Percentiles rank a stretch among this genome's conserved stretches.
Conservation (phyloP, 179 eudicot species). For the Vitellaria paradoxa region DNA sequence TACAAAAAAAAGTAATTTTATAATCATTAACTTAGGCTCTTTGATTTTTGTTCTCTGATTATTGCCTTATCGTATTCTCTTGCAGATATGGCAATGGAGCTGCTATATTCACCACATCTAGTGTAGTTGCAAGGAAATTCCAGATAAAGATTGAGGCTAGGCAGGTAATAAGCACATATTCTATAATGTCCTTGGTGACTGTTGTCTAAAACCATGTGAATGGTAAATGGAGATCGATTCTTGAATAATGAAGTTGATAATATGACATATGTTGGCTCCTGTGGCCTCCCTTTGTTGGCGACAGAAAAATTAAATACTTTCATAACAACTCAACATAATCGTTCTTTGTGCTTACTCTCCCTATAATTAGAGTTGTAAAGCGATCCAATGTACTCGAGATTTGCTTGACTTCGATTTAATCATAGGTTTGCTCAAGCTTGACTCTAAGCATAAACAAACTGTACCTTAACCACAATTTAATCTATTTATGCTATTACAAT, state of each 20-base stretch:
- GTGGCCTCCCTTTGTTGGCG: not conserved
- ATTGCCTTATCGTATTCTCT: not conserved
- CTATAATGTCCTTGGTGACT: not conserved
- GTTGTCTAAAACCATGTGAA: not conserved
- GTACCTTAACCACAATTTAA: too few relatives aligned
- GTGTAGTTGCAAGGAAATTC: constrained; percentile 91
- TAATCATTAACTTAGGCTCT: not conserved
- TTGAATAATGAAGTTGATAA: not conserved
- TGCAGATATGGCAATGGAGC: constrained; percentile 94
- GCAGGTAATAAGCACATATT: constrained; percentile 49
- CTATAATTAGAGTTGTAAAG: too few relatives aligned
- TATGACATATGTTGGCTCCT: not conserved
- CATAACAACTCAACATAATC: not conserved
- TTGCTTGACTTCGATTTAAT: too few relatives aligned
- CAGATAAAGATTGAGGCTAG: constrained; percentile 96
- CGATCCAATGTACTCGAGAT: too few relatives aligned
- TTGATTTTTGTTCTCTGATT: not conserved
- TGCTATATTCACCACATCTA: constrained; percentile 86
- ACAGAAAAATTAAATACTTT: not conserved
- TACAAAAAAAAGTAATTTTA: constrained; percentile 69
- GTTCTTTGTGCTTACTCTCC: not conserved
- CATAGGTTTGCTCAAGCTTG: too few relatives aligned
- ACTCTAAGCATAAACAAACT: too few relatives aligned
- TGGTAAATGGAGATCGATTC: not conserved
- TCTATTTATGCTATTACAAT: too few relatives aligned